Evolutionary conservation across 306 rosid species (phyloP).

Genomic region (Astragalus glycyphyllos): DNA sequence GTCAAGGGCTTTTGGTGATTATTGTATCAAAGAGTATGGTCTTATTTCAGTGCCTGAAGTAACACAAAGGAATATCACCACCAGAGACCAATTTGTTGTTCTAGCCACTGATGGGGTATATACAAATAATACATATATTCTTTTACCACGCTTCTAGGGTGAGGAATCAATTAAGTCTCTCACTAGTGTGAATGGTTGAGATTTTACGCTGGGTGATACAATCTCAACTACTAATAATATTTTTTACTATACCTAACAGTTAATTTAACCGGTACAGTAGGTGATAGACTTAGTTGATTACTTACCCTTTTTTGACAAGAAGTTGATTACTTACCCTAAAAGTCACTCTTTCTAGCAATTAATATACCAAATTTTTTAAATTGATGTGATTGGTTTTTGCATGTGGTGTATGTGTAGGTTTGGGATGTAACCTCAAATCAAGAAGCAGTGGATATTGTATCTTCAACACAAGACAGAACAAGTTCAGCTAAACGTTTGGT

Average conservation of each 20-base stretch:
- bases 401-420: constrained; percentile 51
- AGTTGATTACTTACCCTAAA: too few species aligned
- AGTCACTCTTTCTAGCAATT: too few species aligned
- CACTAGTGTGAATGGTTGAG: too few species aligned
- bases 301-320: too few species aligned
- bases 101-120: constrained; percentile 91
- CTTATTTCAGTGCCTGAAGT: constrained; percentile 84
- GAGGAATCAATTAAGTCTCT: too few species aligned
- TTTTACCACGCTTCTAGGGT: background rate
- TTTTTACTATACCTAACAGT: too few species aligned
- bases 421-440: constrained; percentile 90
- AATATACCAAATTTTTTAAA: too few species aligned
- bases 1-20: constrained; percentile 91
- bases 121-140: background rate
- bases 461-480: constrained; percentile 55
- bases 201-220: too few species aligned
- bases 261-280: too few species aligned
- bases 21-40: constrained; percentile 76
- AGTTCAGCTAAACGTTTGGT: constrained; percentile 68
- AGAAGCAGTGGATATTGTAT: constrained; percentile 79
- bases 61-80: constrained; percentile 65
- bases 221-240: too few species aligned
- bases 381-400: background rate
- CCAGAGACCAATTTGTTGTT: constrained; percentile 74
- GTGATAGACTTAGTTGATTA: too few species aligned